Conservation (phyloP, 2,329 filamentous ascomycete genomes). For the Aspergillaceae sp. region DNA sequence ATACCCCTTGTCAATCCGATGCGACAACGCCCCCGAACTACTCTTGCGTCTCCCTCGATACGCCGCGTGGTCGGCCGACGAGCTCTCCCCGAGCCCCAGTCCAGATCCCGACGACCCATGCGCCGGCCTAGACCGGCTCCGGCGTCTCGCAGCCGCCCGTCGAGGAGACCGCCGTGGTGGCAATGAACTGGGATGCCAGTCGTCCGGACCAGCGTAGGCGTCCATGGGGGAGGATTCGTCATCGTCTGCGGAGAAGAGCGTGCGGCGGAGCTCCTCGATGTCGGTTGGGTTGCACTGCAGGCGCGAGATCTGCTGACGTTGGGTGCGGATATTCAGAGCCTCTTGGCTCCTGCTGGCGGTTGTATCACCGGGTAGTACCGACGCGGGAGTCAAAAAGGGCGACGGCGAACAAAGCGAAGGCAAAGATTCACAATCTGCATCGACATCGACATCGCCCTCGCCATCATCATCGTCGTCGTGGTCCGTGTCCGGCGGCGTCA, state of each 20-base stretch:
- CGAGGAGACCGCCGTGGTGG: constrained; percentile 26
- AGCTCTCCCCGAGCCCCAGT: neutral
- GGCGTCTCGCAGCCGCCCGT: constrained; percentile 20
- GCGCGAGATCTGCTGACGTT: constrained; percentile 33
- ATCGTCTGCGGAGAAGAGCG: constrained; percentile 19
- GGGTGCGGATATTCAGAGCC: constrained; percentile 20
- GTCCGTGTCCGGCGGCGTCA: constrained; percentile 32
- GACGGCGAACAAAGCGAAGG: constrained; percentile 44
- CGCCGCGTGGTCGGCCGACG: neutral
- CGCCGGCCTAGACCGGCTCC: constrained; percentile 22
- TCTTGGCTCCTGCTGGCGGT: constrained; percentile 1
- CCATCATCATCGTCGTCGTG: constrained; percentile 33
- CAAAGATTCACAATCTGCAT: constrained; percentile 29
- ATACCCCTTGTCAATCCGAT: constrained; percentile 29
- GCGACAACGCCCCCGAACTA: constrained; percentile 9
- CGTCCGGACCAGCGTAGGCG: constrained; percentile 16
- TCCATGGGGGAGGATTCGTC: constrained; percentile 2
- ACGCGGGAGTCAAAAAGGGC: constrained; percentile 22
- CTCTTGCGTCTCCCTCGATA: constrained; percentile 19
- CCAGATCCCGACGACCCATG: neutral
- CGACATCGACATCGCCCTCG: constrained; percentile 34
- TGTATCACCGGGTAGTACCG: constrained; percentile 17
- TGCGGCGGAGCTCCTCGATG: constrained; percentile 30
- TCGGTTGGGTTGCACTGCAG: constrained; percentile 31
- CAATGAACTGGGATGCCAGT: constrained; percentile 32